Evolutionary conservation across 306 rosid genomes (phyloP).

Genomic region (Sesbania bispinosa): DNA sequence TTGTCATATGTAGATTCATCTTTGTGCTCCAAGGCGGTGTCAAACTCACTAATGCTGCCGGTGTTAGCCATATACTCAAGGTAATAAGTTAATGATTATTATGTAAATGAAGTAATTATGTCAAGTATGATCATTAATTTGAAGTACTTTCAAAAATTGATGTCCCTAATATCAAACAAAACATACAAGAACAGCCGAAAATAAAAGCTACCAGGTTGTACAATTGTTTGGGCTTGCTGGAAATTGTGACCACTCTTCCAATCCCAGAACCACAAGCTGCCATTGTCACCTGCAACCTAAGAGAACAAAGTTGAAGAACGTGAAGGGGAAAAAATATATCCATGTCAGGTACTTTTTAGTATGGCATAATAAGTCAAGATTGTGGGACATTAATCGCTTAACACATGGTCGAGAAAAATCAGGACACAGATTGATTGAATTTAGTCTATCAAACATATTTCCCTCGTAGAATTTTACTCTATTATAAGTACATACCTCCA

Average conservation of each 20-base stretch:
- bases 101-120: conserved; percentile 10
- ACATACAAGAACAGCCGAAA: background rate
- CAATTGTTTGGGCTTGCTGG: conserved; percentile 90
- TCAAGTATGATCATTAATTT: conserved; percentile 15
- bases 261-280: conserved; percentile 94
- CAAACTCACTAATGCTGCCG: conserved; percentile 44
- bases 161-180: background rate
- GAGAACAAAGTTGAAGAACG: background rate
- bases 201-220: conserved; percentile 71
- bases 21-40: conserved; percentile 84
- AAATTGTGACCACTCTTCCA: conserved; percentile 95
- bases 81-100: conserved; percentile 39
- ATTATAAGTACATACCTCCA: conserved; percentile 87
- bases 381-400: no score
- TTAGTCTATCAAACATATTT: background rate
- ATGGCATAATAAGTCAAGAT: no score
- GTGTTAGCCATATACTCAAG: conserved; percentile 40
- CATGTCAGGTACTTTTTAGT: background rate
- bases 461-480: background rate
- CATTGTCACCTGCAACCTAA: conserved; percentile 66
- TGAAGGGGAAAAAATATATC: background rate
- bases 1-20: conserved; percentile 57
- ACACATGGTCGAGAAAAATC: background rate
- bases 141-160: background rate
- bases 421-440: background rate